Conservation (phyloP, 1,284 basidiomycete genomes). For the Rhodotorula sp. region DNA sequence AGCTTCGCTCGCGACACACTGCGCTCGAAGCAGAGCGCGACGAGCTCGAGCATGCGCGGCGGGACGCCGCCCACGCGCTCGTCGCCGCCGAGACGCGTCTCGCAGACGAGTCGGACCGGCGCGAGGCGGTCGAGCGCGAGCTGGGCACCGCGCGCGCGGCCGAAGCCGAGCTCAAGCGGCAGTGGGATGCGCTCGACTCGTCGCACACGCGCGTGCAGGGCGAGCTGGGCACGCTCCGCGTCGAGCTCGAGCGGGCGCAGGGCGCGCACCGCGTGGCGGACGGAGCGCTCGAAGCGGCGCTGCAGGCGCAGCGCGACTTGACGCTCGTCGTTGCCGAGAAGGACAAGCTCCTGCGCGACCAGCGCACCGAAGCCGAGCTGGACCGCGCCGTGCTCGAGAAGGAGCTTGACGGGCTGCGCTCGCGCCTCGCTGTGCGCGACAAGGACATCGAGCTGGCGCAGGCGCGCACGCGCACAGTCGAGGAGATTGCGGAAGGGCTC, state of each 20-base stretch:
- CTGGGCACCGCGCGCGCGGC: slow-evolving; percentile 17
- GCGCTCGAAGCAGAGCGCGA: background rate
- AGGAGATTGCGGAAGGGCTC: slow-evolving; percentile 65
- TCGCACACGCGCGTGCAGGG: slow-evolving; percentile 25
- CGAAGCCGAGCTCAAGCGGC: slow-evolving; percentile 58
- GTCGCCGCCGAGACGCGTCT: background rate
- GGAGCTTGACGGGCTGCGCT: slow-evolving; percentile 52
- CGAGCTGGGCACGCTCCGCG: slow-evolving; percentile 24
- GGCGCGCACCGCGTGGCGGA: slow-evolving; percentile 18
- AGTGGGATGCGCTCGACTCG: slow-evolving; percentile 57
- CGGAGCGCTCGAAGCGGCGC: background rate
- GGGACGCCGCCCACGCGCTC: background rate
- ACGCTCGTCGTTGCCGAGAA: slow-evolving; percentile 59
- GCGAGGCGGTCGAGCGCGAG: slow-evolving; percentile 29
- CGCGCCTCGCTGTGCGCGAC: slow-evolving; percentile 60
- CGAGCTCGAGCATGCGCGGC: background rate
- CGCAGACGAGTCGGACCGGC: slow-evolving; percentile 6
- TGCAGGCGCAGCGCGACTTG: slow-evolving; percentile 19
- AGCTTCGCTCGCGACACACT: background rate
- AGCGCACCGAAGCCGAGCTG: slow-evolving; percentile 51
- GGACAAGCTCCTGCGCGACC: slow-evolving; percentile 78
- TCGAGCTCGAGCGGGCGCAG: slow-evolving; percentile 20
- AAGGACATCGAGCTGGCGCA: slow-evolving; percentile 60
- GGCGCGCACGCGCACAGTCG: slow-evolving; percentile 61
- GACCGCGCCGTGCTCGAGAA: slow-evolving; percentile 51